Evolutionary conservation across 176 grass and related monocot species (phyloP), one percentile per base, ranked within the genome.

Genomic region (Pharus latifolius): DNA sequence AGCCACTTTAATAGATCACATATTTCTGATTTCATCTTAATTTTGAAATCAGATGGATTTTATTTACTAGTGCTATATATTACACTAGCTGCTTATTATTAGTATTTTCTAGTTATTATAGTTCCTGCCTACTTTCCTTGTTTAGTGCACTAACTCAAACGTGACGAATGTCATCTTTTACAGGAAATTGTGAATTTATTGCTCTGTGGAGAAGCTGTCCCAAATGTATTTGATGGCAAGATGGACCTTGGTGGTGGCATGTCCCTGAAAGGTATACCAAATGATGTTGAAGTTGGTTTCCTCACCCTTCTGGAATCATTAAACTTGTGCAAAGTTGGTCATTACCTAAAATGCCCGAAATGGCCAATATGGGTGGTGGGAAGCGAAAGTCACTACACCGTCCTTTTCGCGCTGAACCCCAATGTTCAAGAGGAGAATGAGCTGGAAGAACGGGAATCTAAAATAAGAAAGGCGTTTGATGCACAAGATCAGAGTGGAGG

Each of bases 111-210:
- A 38, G 35, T 7, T 30, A 61, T 45, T 37, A 6, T 63, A 69
- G 40, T 28, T 50, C 7, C 0, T 70, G 22, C 32, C n/a, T 38
- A 44, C 53, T 52, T 56, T 53, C 24, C 54, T 33, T 6, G 19
- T 57, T n/a, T 66, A 37, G 3, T 67, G 53, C 29, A 60, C 46
- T 49, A 62, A 70, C 15, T 63, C 63, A 84, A 31, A 60, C 73
- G 13, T 60, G 63, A n/a, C 49, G 10, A 32, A 4, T 75, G 67
- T 59, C 58, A 31, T 61, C 32, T 29, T 82, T 59, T 81, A 22
- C 84, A 99, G 96, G 96, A 99, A 99, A 86, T 99, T 56, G 96
- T 99, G 84, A 99, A 99, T 88, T 88, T 99, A 61, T 78, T 99
- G 62, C 85, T 99, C 41, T 99, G 96, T 76, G 96, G 96, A 60